A percentile compares a stretch with the other conserved stretches of the same genome.
Conservation (phyloP, 2,329 filamentous ascomycete genomes). For the Sporothrix brunneoviolacea region DNA sequence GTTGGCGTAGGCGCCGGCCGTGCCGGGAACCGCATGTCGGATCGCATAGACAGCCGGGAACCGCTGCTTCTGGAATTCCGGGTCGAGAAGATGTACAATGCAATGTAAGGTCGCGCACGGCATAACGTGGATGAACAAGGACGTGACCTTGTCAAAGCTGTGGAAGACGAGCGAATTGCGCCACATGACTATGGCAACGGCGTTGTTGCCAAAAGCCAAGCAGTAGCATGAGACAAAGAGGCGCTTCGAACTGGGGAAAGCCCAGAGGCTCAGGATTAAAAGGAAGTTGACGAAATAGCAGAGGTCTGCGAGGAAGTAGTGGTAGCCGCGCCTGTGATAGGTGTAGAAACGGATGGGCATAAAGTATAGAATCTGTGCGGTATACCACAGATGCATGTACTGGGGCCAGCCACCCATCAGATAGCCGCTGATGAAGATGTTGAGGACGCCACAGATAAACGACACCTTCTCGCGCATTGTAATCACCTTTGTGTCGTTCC, state of each 20-base stretch:
- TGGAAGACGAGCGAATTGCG: constrained; percentile 97
- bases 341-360: constrained; percentile 93
- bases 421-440: constrained; percentile 95
- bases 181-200: constrained; percentile 98
- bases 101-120: constrained; percentile 90
- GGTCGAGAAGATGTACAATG: constrained; percentile 72
- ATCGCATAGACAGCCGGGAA: constrained; percentile 86
- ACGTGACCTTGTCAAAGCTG: constrained; percentile 95
- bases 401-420: constrained; percentile 80
- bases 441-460: constrained; percentile 93
- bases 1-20: constrained; percentile 69
- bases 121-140: constrained; percentile 99
- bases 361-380: constrained; percentile 79
- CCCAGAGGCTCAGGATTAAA: constrained; percentile 74
- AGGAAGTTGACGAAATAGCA: constrained; percentile 98
- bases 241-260: constrained; percentile 82
- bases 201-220: constrained; percentile 91
- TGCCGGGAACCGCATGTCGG: constrained; percentile 60
- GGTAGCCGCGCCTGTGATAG: constrained; percentile 85
- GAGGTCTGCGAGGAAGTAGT: constrained; percentile 94
- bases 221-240: constrained; percentile 91
- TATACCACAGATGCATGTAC: constrained; percentile 91
- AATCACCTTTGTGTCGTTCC: constrained; percentile 85
- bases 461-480: constrained; percentile 89
- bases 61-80: constrained; percentile 56